phyloP scores from a whole-genome alignment of 768 basidiomycete genomes.

The Boletus insuetus region DNA sequence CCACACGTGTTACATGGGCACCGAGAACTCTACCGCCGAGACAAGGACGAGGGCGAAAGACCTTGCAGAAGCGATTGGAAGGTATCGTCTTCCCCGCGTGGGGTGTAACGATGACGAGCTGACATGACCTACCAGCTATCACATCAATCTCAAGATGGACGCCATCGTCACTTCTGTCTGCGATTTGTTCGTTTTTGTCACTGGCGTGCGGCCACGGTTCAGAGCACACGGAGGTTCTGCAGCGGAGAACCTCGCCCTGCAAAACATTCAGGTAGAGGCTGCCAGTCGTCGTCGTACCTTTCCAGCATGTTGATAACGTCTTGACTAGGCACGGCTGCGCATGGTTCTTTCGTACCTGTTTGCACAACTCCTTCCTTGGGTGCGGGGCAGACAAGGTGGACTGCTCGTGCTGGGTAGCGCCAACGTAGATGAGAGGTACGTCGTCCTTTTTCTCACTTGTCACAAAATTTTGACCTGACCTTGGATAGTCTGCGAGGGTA shows the following conservation, averaged over 20 bases:
- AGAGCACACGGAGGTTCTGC: conserved; percentile 80
- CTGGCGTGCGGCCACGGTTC: conserved; percentile 70
- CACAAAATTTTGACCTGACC: neutral
- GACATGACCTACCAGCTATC: conserved; percentile 58
- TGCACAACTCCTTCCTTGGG: conserved; percentile 93
- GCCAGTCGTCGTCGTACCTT: neutral
- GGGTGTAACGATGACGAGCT: neutral
- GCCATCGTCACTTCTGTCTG: conserved; percentile 79
- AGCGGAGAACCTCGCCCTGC: conserved; percentile 93
- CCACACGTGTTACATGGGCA: conserved; percentile 99
- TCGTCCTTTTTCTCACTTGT: neutral
- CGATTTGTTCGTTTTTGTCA: conserved; percentile 81
- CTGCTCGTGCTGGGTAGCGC: conserved; percentile 95
- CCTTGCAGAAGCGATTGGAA: conserved; percentile 84
- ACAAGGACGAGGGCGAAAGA: conserved; percentile 85
- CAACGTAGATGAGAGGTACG: conserved; percentile 94
- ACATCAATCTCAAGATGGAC: conserved; percentile 96
- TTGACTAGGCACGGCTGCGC: conserved; percentile 71
- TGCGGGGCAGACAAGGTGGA: conserved; percentile 77
- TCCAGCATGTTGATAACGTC: neutral
- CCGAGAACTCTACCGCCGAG: conserved; percentile 88
- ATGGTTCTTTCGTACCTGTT: conserved; percentile 97
- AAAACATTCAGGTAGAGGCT: conserved; percentile 82
- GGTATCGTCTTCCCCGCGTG: conserved; percentile 42
- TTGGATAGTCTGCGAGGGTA: conserved; percentile 82